Conservation (phyloP, 768 basidiomycete genomes). For the Hypholoma fasciculare region DNA sequence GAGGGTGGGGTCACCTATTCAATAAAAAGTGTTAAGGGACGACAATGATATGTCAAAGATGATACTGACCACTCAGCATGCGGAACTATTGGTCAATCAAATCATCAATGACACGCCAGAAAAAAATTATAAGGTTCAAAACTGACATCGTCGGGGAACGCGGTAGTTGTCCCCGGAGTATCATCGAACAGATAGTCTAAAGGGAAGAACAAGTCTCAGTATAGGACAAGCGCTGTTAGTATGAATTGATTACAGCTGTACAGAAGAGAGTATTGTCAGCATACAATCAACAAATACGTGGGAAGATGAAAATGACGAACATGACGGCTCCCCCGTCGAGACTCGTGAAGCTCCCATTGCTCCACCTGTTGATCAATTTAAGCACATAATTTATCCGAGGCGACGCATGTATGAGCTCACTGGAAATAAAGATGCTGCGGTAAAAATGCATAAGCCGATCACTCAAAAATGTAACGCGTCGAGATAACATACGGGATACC, state of each 20-base stretch:
- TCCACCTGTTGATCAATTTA: conserved; percentile 32
- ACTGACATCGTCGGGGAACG: conserved; percentile 55
- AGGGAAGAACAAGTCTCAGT: background rate
- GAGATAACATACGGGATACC: conserved; percentile 41
- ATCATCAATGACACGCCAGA: background rate
- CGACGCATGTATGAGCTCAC: conserved; percentile 22
- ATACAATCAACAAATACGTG: background rate
- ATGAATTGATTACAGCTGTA: conserved; percentile 28
- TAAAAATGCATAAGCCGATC: conserved; percentile 6
- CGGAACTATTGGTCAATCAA: conserved; percentile 38
- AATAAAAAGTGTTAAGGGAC: background rate
- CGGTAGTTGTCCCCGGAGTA: conserved; percentile 44
- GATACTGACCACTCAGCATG: conserved; percentile 46
- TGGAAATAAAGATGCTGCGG: conserved; percentile 50
- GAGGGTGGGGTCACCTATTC: conserved; percentile 38
- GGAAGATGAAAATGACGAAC: conserved; percentile 25
- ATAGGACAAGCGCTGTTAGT: background rate
- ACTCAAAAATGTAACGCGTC: background rate
- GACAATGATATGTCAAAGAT: background rate
- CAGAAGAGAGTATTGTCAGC: conserved; percentile 1
- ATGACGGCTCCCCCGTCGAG: conserved; percentile 44
- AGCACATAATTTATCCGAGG: background rate
- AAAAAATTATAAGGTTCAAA: conserved; percentile 1
- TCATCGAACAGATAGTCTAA: conserved; percentile 51
- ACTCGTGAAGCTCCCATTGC: conserved; percentile 46